Base-by-base conservation (phyloP, 176 grass and related monocot genomes). In the Eremochloa ophiuroides region DNA sequence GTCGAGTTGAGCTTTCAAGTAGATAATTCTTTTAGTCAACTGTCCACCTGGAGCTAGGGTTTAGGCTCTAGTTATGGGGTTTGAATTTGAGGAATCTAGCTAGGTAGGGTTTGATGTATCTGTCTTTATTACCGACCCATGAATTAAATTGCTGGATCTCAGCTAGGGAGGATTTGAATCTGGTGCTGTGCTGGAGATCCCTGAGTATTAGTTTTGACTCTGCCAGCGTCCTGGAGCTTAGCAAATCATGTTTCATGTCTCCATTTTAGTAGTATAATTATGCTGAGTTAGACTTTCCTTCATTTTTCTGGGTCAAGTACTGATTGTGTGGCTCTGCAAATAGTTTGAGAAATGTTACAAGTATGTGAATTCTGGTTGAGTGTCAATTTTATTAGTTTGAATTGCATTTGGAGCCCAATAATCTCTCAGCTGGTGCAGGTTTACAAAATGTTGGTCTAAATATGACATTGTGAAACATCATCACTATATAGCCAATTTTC, bases 31-130 rank as follows among this genome's bases (percentile, higher is more conserved):
- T 67, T 47, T 30, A 48, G 41, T 10, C 41, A 72, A 30, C 22
- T 60, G n/a, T 7, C 7, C 22, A 73, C 69, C 31, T 67, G 75
- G 1, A 14, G 2, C 39, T 85, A 85, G 78, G 63, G 87, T 85
- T 85, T 82, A 46, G 65, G 65, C 39, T 66, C 26, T 10, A 1
- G 18, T 40, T 64, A n/a, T n/a, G 55, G 4, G 17, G 33, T 76
- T 71, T 43, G 27, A 81, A 56, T 65, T 85, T 18, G 41, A 82
- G 28, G 48, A 72, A 71, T n/a, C n/a, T 30, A 77, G 17, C 15
- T 76, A 47, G 25, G 18, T 53, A 41, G 20, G 27, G 33, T 71
- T 76, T 26, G 2, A 43, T 22, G 7, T 70, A 1, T 85, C 55
- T 66, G 6, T 71, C 1, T 9, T 61, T 80, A 39, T 20, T 65